Percentiles rank a stretch among this genome's conserved stretches.
Conservation (phyloP, 108 stramenopile species). For the Conticribra guillardii region DNA sequence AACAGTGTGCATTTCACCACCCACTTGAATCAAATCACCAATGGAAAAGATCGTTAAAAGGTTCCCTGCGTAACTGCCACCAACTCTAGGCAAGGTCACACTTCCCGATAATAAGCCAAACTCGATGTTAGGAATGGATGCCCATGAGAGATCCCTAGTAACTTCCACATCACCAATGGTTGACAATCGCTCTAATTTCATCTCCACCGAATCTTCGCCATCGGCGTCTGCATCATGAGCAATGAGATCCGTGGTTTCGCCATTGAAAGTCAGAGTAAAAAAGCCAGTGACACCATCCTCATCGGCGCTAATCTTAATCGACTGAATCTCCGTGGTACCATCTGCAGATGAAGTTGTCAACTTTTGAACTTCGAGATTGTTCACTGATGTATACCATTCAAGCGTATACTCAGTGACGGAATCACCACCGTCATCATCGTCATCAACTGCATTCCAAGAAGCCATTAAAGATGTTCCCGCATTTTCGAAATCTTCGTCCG, state of each 20-base stretch:
- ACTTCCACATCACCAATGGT: slow-evolving; percentile 78
- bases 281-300: slow-evolving; percentile 71
- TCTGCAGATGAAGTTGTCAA: slow-evolving; percentile 72
- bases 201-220: slow-evolving; percentile 67
- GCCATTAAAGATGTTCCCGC: slow-evolving; percentile 53
- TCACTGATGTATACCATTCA: slow-evolving; percentile 60
- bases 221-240: slow-evolving; percentile 74
- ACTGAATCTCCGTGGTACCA: slow-evolving; percentile 69
- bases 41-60: slow-evolving; percentile 20
- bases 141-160: slow-evolving; percentile 61
- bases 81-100: slow-evolving; percentile 30
- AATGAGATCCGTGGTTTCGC: slow-evolving; percentile 77
- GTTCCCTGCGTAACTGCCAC: slow-evolving; percentile 19
- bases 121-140: slow-evolving; percentile 49
- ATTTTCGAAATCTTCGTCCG: slow-evolving; percentile 6
- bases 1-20: slow-evolving; percentile 46
- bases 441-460: slow-evolving; percentile 49
- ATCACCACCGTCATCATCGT: slow-evolving; percentile 46
- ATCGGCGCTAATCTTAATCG: slow-evolving; percentile 59
- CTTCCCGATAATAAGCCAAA: slow-evolving; percentile 49
- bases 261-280: slow-evolving; percentile 69
- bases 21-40: slow-evolving; percentile 50
- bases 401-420: slow-evolving; percentile 52
- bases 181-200: slow-evolving; percentile 61
- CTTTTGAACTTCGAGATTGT: slow-evolving; percentile 70